phyloP scores from a whole-genome alignment of 345 rosid genomes.

The Citrus unshiu region DNA sequence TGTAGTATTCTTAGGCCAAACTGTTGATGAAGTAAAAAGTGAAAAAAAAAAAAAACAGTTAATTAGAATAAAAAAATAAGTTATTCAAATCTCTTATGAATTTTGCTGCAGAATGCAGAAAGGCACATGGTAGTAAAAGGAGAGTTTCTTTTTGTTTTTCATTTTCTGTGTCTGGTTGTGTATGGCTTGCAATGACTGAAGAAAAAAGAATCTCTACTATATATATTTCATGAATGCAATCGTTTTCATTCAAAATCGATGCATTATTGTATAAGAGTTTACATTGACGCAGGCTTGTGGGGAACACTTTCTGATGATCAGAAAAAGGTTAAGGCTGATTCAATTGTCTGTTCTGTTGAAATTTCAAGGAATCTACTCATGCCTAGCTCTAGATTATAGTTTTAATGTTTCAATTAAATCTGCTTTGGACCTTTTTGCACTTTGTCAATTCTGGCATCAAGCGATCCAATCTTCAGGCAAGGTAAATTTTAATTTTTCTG shows the following conservation, averaged over 20 bases:
- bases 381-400: not conserved
- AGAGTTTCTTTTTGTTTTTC: slow-evolving; percentile 5
- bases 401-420: not conserved
- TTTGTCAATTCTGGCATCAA: not conserved
- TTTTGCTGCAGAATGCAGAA: not conserved
- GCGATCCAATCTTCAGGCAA: not conserved
- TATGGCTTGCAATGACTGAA: not conserved
- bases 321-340: not conserved
- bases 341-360: not conserved
- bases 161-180: not conserved
- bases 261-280: not conserved
- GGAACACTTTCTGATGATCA: not conserved
- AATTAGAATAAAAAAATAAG: not conserved
- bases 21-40: not conserved
- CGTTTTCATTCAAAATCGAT: not conserved
- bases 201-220: not conserved
- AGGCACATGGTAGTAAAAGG: not conserved
- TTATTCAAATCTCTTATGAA: not conserved
- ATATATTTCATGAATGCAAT: not conserved
- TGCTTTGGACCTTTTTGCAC: not conserved
- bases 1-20: not conserved
- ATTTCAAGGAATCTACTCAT: not conserved
- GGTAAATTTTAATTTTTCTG: not conserved
- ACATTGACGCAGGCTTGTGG: not conserved
- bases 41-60: not conserved